Base-by-base conservation (phyloP, 805 yeast species). In the Lipomyces sp. region DNA sequence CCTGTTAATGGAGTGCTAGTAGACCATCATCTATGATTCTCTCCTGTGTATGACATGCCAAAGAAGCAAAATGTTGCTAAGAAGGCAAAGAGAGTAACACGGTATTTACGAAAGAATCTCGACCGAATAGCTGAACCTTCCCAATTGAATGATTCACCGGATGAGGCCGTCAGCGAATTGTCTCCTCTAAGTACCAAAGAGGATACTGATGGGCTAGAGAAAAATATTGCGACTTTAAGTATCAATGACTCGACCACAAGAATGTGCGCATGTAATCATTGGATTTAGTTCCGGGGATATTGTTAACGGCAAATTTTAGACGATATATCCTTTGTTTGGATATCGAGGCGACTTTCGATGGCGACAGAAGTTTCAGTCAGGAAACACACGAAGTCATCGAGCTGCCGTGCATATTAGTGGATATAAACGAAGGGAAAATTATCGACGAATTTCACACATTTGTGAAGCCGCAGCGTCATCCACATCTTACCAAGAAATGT, bases 321-420 rank as follows among this genome's bases (percentile, higher is more conserved):
- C 66, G 67, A 6, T 70, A 69, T 34, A 33, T 66, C 50, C 45
- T 70, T 29, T 65, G 72, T 35, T 39, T 69, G 33, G 73, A 70
- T 42, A 66, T 70, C 5, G 73, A 70, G 51, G 73, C 73, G 8
- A 69, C 67, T 8, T 69, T 56, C 56, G 61, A 60, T 29, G 67
- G 59, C 13, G 61, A 51, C 32, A 32, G 53, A 32, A 45, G 57
- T 11, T 67, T 67, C 33, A 5, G 4, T 3, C n/a, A 32, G 7
- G 64, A 60, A 11, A 39, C 59, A 8, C 72, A 70, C 58, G 73
- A 70, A 45, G 69, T 70, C 29, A 70, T 70, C 29, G 73, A 70
- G 64, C 56, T 70, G 11, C 69, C 70, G 7, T 34, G 56, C 48
- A 51, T 84, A 13, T 82, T 71, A 45, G 61, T 65, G 24, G 73